Conservation (phyloP, 228 moss, liverwort and hornwort species). For the Sphagnum magellanicum region DNA sequence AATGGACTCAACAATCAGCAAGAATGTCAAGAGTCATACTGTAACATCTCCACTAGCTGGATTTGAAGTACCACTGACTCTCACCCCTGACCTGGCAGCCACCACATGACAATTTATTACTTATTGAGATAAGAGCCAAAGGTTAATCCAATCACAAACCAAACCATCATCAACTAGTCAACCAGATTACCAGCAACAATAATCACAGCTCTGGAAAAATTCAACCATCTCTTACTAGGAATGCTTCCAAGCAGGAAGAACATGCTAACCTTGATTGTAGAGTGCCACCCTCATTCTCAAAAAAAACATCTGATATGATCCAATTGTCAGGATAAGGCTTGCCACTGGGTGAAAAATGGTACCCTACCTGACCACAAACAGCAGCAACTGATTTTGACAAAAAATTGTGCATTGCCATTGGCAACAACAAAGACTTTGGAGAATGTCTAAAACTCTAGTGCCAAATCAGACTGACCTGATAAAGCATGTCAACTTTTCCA, state of each 20-base stretch:
- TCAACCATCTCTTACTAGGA: not conserved
- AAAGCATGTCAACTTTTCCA: not conserved
- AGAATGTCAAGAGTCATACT: slow-evolving; percentile 22
- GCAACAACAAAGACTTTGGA: too few relatives aligned
- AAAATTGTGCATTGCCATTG: not conserved
- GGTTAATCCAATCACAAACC: too few relatives aligned
- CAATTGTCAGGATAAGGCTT: slow-evolving; percentile 96
- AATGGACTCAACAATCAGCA: not conserved
- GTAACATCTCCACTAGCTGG: slow-evolving; percentile 67
- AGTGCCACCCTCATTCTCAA: slow-evolving; percentile 83
- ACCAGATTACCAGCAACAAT: not conserved
- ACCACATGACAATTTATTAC: not conserved
- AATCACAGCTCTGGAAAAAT: not conserved
- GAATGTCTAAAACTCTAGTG: too few relatives aligned
- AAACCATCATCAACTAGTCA: too few relatives aligned
- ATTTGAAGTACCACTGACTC: slow-evolving; percentile 43
- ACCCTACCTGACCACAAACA: slow-evolving; percentile 52
- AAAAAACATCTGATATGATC: slow-evolving; percentile 76
- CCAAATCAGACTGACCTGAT: not conserved
- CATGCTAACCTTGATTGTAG: slow-evolving; percentile 63
- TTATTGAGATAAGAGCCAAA: not conserved
- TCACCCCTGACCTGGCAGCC: slow-evolving; percentile 65
- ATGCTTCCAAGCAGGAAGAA: too few relatives aligned
- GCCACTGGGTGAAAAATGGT: slow-evolving; percentile 86
- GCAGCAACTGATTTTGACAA: too few relatives aligned